Evolutionary conservation across 371 early-diverging fungal genomes (phyloP).

Genomic region (Blastocladiella emersonii): DNA sequence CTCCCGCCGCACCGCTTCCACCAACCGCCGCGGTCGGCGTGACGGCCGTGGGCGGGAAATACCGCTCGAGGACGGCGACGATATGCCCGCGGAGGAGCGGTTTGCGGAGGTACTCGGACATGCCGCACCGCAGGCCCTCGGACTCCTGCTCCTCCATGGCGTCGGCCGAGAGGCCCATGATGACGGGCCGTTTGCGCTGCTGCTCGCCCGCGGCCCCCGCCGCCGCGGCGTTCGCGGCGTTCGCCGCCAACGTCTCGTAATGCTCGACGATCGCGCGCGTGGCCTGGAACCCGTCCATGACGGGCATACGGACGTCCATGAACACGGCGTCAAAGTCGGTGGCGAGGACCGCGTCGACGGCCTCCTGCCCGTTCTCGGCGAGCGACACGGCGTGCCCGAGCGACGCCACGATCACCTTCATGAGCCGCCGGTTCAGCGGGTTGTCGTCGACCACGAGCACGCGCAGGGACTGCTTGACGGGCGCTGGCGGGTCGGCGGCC

Average conservation of each 20-base stretch:
- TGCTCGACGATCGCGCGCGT: not conserved
- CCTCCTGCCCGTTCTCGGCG: not conserved
- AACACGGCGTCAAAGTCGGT: not conserved
- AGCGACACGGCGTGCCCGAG: not conserved
- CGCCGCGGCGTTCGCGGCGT: not conserved
- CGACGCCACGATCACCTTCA: not conserved
- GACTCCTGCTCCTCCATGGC: not conserved
- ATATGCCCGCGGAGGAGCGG: not conserved
- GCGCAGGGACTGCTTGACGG: not conserved
- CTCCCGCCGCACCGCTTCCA: too few species aligned
- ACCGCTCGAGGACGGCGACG: not conserved
- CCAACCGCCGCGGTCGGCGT: too few species aligned
- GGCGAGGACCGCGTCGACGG: not conserved
- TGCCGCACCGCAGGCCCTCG: not conserved
- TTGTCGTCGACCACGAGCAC: conserved; percentile 4
- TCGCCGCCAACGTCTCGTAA: not conserved
- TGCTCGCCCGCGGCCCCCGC: too few species aligned
- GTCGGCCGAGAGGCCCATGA: not conserved
- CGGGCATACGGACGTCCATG: not conserved
- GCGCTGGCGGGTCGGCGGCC: not conserved
- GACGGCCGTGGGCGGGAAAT: not conserved
- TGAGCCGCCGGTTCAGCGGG: not conserved
- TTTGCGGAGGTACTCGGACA: not conserved
- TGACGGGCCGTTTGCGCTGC: not conserved
- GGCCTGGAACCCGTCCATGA: not conserved